Percentiles rank a stretch among this genome's conserved stretches.
Conservation (phyloP, 2,329 filamentous ascomycete species). For the Xylariales sp. region DNA sequence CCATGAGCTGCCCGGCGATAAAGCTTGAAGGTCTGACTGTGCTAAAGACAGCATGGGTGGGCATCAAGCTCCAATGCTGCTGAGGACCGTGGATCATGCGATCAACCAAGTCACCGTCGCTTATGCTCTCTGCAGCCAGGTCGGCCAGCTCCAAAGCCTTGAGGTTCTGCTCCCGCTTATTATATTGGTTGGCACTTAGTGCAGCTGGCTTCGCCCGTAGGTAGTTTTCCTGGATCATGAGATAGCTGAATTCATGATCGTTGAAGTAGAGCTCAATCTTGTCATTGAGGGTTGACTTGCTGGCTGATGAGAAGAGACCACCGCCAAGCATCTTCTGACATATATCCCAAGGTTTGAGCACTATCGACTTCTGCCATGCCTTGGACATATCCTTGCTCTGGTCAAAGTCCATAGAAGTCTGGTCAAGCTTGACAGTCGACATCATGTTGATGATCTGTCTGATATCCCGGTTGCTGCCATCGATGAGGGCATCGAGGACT, state of each 20-base stretch:
- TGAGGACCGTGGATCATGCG: slow-evolving; percentile 98
- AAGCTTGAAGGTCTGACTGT: slow-evolving; percentile 90
- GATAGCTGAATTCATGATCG: slow-evolving; percentile 92
- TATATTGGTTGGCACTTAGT: slow-evolving; percentile 52
- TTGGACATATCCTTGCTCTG: slow-evolving; percentile 92
- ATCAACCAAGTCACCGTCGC: slow-evolving; percentile 92
- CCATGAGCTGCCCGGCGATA: slow-evolving; percentile 70
- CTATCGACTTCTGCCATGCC: slow-evolving; percentile 95
- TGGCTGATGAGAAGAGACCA: slow-evolving; percentile 77
- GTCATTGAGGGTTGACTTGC: slow-evolving; percentile 86
- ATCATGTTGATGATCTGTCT: slow-evolving; percentile 99
- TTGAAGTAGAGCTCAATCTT: slow-evolving; percentile 99
- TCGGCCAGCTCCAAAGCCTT: slow-evolving; percentile 85
- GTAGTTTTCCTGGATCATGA: slow-evolving; percentile 99
- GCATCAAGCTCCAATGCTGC: slow-evolving; percentile 98
- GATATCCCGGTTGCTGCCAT: slow-evolving; percentile 93
- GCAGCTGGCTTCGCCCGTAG: slow-evolving; percentile 72
- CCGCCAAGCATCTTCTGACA: slow-evolving; percentile 86
- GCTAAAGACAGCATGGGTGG: slow-evolving; percentile 90
- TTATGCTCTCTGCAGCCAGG: slow-evolving; percentile 90
- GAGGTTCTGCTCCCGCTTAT: slow-evolving; percentile 64
- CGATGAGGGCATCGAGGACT: slow-evolving; percentile 89
- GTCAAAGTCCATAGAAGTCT: slow-evolving; percentile 73
- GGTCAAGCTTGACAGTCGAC: slow-evolving; percentile 85
- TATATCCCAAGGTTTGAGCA: slow-evolving; percentile 98